phyloP scores from a whole-genome alignment of 805 yeast species.

The Zygoascus tannicola region DNA sequence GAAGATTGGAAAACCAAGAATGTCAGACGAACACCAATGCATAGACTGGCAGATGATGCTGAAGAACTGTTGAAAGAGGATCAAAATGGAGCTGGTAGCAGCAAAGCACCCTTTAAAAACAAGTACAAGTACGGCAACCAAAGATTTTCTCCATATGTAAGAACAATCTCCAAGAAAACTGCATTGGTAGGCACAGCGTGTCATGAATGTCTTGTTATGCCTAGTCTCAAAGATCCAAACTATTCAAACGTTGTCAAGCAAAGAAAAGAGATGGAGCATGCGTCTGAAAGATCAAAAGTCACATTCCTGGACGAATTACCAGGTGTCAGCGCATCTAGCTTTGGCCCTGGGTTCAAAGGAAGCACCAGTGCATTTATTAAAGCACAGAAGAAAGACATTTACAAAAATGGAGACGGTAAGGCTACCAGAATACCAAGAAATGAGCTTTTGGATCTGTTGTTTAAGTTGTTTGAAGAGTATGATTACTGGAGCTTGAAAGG shows the following conservation, averaged over 20 bases:
- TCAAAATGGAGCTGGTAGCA: not conserved
- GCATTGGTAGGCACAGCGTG: constrained; percentile 76
- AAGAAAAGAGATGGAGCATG: constrained; percentile 37
- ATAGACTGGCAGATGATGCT: constrained; percentile 4
- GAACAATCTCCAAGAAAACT: constrained; percentile 83
- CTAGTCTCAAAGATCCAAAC: constrained; percentile 63
- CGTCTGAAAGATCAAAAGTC: constrained; percentile 47
- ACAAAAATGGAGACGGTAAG: constrained; percentile 55
- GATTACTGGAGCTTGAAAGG: constrained; percentile 97
- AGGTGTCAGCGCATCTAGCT: constrained; percentile 79
- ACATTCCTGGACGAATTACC: constrained; percentile 71
- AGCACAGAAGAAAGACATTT: constrained; percentile 26
- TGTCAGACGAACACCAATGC: constrained; percentile 28
- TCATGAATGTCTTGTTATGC: constrained; percentile 86
- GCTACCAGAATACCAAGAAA: constrained; percentile 92
- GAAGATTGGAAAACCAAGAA: constrained; percentile 44
- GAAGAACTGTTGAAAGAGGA: not conserved
- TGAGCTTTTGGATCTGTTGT: constrained; percentile 78
- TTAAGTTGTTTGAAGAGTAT: constrained; percentile 84
- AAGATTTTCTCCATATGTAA: constrained; percentile 67
- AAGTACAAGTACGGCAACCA: constrained; percentile 12
- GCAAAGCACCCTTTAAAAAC: not conserved
- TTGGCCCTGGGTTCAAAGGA: constrained; percentile 74
- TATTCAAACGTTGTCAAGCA: constrained; percentile 55
- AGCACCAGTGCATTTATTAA: constrained; percentile 54